These are phyloP conservation scores for Corymbia calophylla DNA, from an alignment of 441 rosid species.

Conservation along the genomic window DNA sequence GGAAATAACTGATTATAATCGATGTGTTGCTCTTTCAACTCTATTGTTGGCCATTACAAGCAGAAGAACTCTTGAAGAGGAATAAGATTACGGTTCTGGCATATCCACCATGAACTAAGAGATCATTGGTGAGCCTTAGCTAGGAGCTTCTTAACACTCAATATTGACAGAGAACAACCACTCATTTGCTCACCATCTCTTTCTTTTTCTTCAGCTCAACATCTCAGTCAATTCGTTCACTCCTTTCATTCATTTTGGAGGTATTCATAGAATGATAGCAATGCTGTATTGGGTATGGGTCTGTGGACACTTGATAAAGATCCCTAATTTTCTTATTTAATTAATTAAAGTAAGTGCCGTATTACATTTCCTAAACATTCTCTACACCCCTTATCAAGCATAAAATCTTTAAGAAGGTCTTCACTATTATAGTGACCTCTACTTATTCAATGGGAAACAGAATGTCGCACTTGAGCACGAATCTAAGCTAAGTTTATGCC, in stretches of 20 bases:
- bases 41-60: background rate
- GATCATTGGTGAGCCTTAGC: background rate
- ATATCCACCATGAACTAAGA: background rate
- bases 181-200: background rate
- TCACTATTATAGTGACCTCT: background rate
- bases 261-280: background rate
- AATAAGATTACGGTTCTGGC: background rate
- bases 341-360: background rate
- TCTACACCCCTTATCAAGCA: background rate
- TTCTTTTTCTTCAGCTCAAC: background rate
- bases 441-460: background rate
- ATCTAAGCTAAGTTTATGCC: background rate
- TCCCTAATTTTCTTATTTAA: background rate
- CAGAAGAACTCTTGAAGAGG: background rate
- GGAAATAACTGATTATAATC: background rate
- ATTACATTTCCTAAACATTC: background rate
- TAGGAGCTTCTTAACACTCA: background rate
- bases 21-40: background rate
- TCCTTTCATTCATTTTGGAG: background rate
- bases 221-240: background rate
- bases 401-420: background rate
- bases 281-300: background rate
- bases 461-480: background rate
- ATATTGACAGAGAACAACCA: background rate
- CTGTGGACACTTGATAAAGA: background rate